These are phyloP conservation scores for Teunomyces tritomae DNA, from an alignment of 805 yeast species.

Conservation along the genomic window DNA sequence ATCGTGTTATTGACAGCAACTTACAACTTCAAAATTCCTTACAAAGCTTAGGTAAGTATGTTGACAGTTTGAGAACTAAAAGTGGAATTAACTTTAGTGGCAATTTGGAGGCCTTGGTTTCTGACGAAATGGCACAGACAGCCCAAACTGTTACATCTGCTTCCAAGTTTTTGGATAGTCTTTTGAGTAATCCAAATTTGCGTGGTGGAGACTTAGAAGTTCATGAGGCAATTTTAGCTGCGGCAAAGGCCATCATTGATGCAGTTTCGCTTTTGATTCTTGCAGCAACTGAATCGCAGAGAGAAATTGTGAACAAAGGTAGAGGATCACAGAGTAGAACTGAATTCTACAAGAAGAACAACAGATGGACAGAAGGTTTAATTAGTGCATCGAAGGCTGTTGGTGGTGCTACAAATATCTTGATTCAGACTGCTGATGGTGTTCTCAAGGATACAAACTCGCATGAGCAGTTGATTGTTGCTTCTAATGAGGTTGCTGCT, in stretches of 20 bases:
- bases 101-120: slow-evolving; percentile 70
- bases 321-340: slow-evolving; percentile 63
- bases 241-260: slow-evolving; percentile 77
- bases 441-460: slow-evolving; percentile 61
- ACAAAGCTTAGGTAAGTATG: slow-evolving; percentile 53
- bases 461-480: slow-evolving; percentile 82
- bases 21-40: slow-evolving; percentile 69
- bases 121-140: slow-evolving; percentile 68
- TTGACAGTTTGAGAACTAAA: slow-evolving; percentile 50
- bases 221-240: slow-evolving; percentile 71
- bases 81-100: slow-evolving; percentile 34
- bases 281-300: slow-evolving; percentile 78
- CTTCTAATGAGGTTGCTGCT: slow-evolving; percentile 89
- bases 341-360: slow-evolving; percentile 81
- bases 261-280: slow-evolving; percentile 70
- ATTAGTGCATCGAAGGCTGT: slow-evolving; percentile 87
- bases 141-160: slow-evolving; percentile 70
- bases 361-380: slow-evolving; percentile 91
- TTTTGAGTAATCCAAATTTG: slow-evolving; percentile 52
- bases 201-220: slow-evolving; percentile 61
- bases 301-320: slow-evolving; percentile 74
- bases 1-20: slow-evolving; percentile 72
- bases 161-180: slow-evolving; percentile 51
- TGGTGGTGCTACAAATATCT: slow-evolving; percentile 76
- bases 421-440: slow-evolving; percentile 85